A percentile compares a stretch with the other conserved stretches of the same genome.
Conservation (phyloP, 805 yeast species). For the Kodamaea lidongshanica region DNA sequence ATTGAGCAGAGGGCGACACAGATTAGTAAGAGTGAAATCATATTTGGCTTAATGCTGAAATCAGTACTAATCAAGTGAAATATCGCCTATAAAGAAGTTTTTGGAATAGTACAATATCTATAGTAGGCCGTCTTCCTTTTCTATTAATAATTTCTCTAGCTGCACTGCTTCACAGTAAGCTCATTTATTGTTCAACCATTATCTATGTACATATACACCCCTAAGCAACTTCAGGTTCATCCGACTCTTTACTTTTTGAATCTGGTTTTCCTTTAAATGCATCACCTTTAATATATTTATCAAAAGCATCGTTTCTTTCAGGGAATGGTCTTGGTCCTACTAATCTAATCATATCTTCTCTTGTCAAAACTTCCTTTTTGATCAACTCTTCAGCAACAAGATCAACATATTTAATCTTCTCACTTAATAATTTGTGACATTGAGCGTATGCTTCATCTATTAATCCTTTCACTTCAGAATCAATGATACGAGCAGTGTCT, state of each 20-base stretch:
- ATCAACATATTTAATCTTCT: conserved; percentile 55
- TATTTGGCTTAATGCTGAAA: no score
- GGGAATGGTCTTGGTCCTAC: conserved; percentile 76
- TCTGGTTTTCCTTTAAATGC: conserved; percentile 33
- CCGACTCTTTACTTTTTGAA: conserved; percentile 3
- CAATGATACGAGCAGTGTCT: conserved; percentile 61
- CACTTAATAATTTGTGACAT: conserved; percentile 52
- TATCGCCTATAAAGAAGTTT: no score
- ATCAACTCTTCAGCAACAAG: conserved; percentile 70
- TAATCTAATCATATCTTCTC: conserved; percentile 72
- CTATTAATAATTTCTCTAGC: no score
- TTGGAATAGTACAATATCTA: no score
- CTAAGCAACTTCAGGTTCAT: conserved; percentile 5
- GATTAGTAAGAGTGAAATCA: no score
- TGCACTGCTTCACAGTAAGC: no score
- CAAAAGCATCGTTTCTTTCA: conserved; percentile 81
- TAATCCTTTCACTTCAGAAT: conserved; percentile 60
- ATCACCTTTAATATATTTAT: conserved; percentile 65
- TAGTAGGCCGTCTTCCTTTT: background rate
- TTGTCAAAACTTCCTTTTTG: conserved; percentile 69
- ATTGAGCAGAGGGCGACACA: no score
- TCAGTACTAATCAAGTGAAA: no score
- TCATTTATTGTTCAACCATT: no score
- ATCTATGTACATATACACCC: no score
- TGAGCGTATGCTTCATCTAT: conserved; percentile 59